Conservation (phyloP, 2,329 filamentous ascomycete species). For the Furcasterigmium sp. region DNA sequence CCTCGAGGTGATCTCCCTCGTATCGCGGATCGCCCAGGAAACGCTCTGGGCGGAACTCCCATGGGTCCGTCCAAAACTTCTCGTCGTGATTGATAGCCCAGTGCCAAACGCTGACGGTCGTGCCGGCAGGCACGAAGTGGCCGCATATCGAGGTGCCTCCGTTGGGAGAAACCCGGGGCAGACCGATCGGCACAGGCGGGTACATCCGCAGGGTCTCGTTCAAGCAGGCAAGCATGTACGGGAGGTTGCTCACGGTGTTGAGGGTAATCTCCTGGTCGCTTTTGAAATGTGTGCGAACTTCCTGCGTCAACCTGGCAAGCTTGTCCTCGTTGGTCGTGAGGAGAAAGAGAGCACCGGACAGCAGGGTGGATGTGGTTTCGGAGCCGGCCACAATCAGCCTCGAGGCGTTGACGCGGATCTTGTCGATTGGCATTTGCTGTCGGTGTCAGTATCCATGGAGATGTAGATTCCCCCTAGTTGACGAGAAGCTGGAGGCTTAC, state of each 20-base stretch:
- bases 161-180: constrained; percentile 19
- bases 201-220: constrained; percentile 34
- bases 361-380: constrained; percentile 39
- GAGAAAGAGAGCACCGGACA: constrained; percentile 34
- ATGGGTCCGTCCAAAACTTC: constrained; percentile 35
- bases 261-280: constrained; percentile 30
- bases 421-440: constrained; percentile 7
- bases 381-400: constrained; percentile 28
- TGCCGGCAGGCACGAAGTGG: constrained; percentile 19
- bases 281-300: constrained; percentile 32
- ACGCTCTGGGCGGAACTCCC: constrained; percentile 40
- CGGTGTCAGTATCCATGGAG: constrained; percentile 6
- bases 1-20: constrained; percentile 30
- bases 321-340: constrained; percentile 24
- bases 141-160: constrained; percentile 24
- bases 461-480: too few relatives aligned
- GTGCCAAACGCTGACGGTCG: constrained; percentile 3
- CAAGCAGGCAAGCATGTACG: constrained; percentile 34
- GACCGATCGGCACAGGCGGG: constrained; percentile 18
- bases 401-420: constrained; percentile 10
- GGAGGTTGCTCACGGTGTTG: constrained; percentile 19
- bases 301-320: constrained; percentile 23
- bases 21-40: constrained; percentile 20
- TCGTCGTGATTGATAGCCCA: constrained; percentile 9
- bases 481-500: too few relatives aligned